These are phyloP conservation scores for Lunularia cruciata DNA, from an alignment of 225 moss, liverwort and hornwort species.

Conservation along the genomic window DNA sequence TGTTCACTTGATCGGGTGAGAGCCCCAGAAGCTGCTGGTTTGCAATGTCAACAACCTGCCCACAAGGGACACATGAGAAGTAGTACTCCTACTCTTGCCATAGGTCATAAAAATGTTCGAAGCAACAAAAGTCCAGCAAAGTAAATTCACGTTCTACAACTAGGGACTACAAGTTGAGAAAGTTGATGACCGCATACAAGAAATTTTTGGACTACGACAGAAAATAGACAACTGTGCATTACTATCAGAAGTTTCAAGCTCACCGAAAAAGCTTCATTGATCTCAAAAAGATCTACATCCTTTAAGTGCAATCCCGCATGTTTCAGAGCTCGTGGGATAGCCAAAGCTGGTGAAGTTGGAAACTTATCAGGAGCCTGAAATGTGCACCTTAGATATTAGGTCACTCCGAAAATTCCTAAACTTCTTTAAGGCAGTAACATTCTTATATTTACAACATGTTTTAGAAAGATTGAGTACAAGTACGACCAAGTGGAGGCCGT, in stretches of 20 bases:
- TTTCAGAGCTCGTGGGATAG: constrained; percentile 76
- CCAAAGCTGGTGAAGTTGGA: constrained; percentile 81
- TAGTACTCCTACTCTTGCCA: no score
- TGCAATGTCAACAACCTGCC: constrained; percentile 76
- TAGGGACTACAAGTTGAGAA: no score
- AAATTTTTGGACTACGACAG: no score
- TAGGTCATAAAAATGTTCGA: background rate
- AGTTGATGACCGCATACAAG: no score
- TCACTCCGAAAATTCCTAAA: background rate
- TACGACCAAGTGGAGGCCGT: background rate
- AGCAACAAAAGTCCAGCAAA: background rate
- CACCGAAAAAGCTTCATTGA: constrained; percentile 97
- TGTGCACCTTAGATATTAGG: background rate
- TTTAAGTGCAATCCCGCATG: constrained; percentile 67
- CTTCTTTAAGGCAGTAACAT: no score
- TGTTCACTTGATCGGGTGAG: constrained; percentile 63
- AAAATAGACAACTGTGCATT: no score
- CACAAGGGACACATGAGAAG: background rate
- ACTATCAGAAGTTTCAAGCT: no score
- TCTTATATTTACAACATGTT: no score
- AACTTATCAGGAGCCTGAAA: constrained; percentile 72
- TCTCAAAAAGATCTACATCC: constrained; percentile 76
- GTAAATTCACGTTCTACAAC: no score
- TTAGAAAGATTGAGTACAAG: no score
- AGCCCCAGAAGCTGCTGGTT: constrained; percentile 70